A percentile compares a stretch with the other conserved stretches of the same genome.
phyloP scores from a whole-genome alignment of 2,329 filamentous ascomycete species.

The Chaetomium olivaceum region DNA sequence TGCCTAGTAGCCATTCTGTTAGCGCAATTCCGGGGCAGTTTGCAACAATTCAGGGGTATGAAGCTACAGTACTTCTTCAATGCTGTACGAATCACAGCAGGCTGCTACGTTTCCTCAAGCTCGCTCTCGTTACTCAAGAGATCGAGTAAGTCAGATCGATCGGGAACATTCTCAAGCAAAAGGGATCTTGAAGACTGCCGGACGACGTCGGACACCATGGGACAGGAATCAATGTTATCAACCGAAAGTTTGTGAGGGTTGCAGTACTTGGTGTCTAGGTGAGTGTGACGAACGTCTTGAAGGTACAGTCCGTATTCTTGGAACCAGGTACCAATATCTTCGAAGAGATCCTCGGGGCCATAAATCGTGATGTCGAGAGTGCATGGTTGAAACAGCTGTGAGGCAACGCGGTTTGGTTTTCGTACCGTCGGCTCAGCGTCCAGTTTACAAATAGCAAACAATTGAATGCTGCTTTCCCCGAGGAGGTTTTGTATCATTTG shows the following conservation, averaged over 20 bases:
- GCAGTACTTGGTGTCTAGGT: slow-evolving; percentile 37
- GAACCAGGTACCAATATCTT: slow-evolving; percentile 38
- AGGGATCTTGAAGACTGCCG: slow-evolving; percentile 3
- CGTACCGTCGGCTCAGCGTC: not conserved
- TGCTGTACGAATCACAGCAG: not conserved
- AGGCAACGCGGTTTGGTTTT: not conserved
- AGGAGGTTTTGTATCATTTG: slow-evolving; percentile 11
- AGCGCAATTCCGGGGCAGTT: not conserved
- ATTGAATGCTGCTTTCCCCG: slow-evolving; percentile 3
- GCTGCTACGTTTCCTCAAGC: slow-evolving; percentile 1
- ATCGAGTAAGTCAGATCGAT: slow-evolving; percentile 9
- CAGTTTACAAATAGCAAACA: slow-evolving; percentile 5
- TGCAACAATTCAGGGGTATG: not conserved
- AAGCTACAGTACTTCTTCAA: slow-evolving; percentile 6
- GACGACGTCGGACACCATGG: slow-evolving; percentile 4
- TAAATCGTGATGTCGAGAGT: slow-evolving; percentile 36
- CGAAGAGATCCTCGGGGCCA: slow-evolving; percentile 34
- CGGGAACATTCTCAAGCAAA: not conserved
- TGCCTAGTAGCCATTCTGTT: slow-evolving; percentile 37
- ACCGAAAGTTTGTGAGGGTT: slow-evolving; percentile 42
- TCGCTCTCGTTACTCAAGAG: not conserved
- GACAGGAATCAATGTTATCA: slow-evolving; percentile 14
- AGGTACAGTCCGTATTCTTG: slow-evolving; percentile 38
- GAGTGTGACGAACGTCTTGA: slow-evolving; percentile 39
- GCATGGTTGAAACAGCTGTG: slow-evolving; percentile 9